A percentile compares a stretch with the other conserved stretches of the same genome.
Evolutionary conservation across 495 filamentous ascomycete genomes (phyloP).

Genomic region (Aspergillus sclerotiicarbonarius): DNA sequence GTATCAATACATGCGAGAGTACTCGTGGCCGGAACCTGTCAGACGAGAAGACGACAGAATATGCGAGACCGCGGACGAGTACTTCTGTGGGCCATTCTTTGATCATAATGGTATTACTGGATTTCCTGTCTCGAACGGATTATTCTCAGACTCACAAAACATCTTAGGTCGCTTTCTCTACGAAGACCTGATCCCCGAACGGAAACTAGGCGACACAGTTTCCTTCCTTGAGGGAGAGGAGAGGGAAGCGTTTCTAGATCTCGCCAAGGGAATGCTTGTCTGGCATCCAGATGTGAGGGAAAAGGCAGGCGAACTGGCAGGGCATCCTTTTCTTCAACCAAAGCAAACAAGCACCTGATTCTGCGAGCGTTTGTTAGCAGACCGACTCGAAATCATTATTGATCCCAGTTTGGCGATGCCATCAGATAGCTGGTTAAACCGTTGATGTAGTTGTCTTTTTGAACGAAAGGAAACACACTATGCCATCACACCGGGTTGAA

Average conservation of each 20-base stretch:
- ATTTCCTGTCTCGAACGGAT: not conserved
- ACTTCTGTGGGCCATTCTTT: conserved; percentile 26
- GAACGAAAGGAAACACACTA: too few species aligned
- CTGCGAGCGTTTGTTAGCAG: conserved; percentile 22
- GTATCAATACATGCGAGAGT: conserved; percentile 15
- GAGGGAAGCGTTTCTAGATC: conserved; percentile 29
- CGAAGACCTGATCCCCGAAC: conserved; percentile 21
- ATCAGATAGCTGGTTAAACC: conserved; percentile 10
- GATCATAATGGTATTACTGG: conserved; percentile 12
- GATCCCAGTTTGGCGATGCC: conserved; percentile 14
- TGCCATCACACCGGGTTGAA: too few species aligned
- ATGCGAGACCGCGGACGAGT: conserved; percentile 16
- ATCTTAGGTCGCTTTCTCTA: conserved; percentile 20
- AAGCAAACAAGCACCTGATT: conserved; percentile 29
- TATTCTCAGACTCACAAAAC: conserved; percentile 1
- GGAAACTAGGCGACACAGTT: conserved; percentile 16
- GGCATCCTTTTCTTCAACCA: conserved; percentile 37
- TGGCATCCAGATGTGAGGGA: conserved; percentile 33
- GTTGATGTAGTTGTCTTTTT: conserved; percentile 1
- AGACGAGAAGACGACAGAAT: conserved; percentile 12
- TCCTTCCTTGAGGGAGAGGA: conserved; percentile 24
- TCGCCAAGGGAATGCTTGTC: conserved; percentile 39
- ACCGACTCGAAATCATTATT: conserved; percentile 20
- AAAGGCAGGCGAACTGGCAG: conserved; percentile 33
- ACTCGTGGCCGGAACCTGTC: conserved; percentile 21